phyloP scores from a whole-genome alignment of 257 asterid genomes.

The Mentha longifolia region DNA sequence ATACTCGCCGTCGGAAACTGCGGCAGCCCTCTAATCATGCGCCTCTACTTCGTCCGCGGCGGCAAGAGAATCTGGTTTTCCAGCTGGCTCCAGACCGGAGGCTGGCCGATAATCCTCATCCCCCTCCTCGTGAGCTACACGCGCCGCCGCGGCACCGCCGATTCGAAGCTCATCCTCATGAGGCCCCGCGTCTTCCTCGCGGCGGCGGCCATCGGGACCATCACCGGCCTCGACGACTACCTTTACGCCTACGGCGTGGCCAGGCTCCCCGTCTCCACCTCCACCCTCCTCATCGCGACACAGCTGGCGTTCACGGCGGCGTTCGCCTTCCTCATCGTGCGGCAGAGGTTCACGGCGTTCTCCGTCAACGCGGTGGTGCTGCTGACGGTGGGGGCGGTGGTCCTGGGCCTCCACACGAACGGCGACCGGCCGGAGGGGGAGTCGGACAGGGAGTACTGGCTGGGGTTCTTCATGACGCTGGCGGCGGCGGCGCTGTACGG shows the following conservation, averaged over 20 bases:
- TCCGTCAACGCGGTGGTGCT: conserved; percentile 47
- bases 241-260: conserved; percentile 44
- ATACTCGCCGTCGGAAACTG: too few species aligned
- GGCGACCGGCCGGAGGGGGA: conserved; percentile 55
- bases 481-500: conserved; percentile 56
- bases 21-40: too few species aligned
- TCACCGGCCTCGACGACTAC: conserved; percentile 44
- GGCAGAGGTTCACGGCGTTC: conserved; percentile 50
- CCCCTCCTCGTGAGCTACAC: too few species aligned
- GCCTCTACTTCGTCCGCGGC: too few species aligned
- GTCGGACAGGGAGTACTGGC: conserved; percentile 32
- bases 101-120: too few species aligned
- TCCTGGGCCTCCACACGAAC: conserved; percentile 46
- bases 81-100: too few species aligned
- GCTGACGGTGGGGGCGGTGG: conserved; percentile 50
- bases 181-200: conserved; percentile 30
- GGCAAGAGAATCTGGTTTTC: too few species aligned
- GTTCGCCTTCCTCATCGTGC: conserved; percentile 42
- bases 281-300: conserved; percentile 42
- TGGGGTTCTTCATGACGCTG: conserved; percentile 51
- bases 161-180: conserved; percentile 25
- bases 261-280: conserved; percentile 50
- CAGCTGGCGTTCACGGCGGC: conserved; percentile 54
- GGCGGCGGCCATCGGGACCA: conserved; percentile 34
- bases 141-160: too few species aligned